These are phyloP conservation scores for Fusarium sp. DNA, from an alignment of 2,329 filamentous ascomycete species.

Conservation along the genomic window DNA sequence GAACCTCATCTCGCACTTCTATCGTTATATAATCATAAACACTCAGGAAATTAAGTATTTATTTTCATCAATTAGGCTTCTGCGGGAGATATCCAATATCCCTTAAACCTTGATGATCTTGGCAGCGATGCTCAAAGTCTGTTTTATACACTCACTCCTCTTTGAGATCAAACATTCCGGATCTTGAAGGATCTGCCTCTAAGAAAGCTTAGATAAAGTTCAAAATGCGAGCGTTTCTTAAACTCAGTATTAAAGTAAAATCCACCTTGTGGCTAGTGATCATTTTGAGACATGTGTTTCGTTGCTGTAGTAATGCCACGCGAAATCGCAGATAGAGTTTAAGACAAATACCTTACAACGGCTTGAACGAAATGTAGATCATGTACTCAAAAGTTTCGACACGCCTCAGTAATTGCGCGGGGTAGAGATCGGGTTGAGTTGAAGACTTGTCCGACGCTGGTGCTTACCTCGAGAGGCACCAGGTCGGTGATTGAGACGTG, in stretches of 20 bases:
- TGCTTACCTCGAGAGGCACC: background rate
- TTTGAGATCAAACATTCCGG: no score
- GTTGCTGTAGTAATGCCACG: background rate
- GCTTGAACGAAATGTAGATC: background rate
- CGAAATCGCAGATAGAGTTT: background rate
- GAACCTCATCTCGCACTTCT: background rate
- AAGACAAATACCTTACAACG: background rate
- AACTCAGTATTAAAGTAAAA: background rate
- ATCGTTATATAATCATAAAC: no score
- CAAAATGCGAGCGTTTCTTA: background rate
- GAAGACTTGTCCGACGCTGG: no score
- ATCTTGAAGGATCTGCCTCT: no score
- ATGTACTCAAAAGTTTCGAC: background rate
- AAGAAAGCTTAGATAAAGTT: no score
- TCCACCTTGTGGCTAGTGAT: no score
- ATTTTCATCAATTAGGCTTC: no score
- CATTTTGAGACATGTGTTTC: background rate
- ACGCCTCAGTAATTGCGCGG: background rate
- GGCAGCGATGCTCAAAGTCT: no score
- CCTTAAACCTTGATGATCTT: background rate
- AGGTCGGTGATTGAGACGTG: background rate
- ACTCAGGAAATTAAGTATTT: no score
- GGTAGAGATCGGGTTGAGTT: background rate
- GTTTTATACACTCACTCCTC: no score
- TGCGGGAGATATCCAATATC: background rate